Base-by-base conservation (phyloP, 2,329 filamentous ascomycete genomes). In the Pleoardoris graminearum region DNA sequence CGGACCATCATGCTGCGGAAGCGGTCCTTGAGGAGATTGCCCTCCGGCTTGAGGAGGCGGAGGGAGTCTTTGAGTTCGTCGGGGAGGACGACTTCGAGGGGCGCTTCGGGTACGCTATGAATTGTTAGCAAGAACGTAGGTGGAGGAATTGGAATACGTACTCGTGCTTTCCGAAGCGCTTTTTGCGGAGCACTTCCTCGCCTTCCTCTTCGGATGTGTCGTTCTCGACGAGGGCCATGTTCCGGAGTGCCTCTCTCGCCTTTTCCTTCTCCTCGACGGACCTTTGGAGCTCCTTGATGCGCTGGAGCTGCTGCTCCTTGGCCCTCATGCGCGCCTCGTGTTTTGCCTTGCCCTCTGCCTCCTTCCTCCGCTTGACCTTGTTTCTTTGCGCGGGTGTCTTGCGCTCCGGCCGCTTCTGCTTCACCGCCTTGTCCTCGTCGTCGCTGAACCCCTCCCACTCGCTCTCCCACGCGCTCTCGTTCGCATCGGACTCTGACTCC, bases 401-500 rank as follows among this genome's bases (percentile, higher is more conserved):
- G 66, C 93, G 82, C 74, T 90, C 83, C 2, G 90, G 88, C 54
- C 87, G 81, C 77, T 96, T 96, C 55, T 83, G 83, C 66, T 84
- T 86, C 48, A 85, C 75, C 68, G 82, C 78, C 56, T 90, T 87
- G 14, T 71, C 70, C 21, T 76, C 75, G 12, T 65, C 65, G 22
- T 73, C 76, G 54, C 76, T 79, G 54, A 80, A 77, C 8, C 82
- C 84, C 50, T 90, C 83, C 70, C 82, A 83, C 61, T 86, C 91
- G 69, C 90, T 96, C 76, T 96, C 93, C 91, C 91, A 97, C 12
- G 90, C 91, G 41, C 89, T 94, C 69, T 96, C 92, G 64, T 95
- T 91, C 63, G 94, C 91, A 85, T 93, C 71, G 85, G 84, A 56
- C 66, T 90, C 86, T 0, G 86, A 87, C 2, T 88, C 86, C 61